phyloP scores from a whole-genome alignment of 106 monocot species.

The Dioscorea alata region DNA sequence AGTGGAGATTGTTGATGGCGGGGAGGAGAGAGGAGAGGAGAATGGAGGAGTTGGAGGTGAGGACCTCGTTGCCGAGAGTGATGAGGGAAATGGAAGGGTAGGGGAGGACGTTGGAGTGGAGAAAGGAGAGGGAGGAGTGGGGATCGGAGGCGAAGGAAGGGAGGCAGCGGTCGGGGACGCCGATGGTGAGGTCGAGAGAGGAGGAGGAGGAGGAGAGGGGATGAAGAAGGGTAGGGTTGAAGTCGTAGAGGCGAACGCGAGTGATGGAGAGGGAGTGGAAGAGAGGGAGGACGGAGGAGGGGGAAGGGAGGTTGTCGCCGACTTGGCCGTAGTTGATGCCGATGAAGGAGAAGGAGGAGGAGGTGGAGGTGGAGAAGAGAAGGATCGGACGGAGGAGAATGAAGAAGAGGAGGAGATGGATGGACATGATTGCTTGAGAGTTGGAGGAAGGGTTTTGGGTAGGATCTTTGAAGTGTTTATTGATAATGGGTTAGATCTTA shows the following conservation, averaged over 20 bases:
- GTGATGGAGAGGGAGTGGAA: background rate
- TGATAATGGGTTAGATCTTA: no score
- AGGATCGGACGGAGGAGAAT: background rate
- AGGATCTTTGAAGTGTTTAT: no score
- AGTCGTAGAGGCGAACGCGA: constrained; percentile 1
- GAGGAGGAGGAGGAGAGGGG: constrained; percentile 15
- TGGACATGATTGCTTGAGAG: background rate
- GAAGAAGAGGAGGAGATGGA: background rate
- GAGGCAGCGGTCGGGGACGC: constrained; percentile 22
- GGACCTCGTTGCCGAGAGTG: constrained; percentile 31
- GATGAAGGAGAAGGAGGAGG: background rate
- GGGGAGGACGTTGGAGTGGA: constrained; percentile 22
- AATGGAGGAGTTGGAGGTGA: constrained; percentile 14
- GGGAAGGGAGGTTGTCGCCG: constrained; percentile 5
- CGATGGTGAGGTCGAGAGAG: constrained; percentile 18
- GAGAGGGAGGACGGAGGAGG: background rate
- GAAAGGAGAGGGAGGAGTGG: constrained; percentile 9
- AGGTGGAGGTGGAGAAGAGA: background rate
- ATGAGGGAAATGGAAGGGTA: constrained; percentile 13
- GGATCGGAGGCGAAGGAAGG: background rate
- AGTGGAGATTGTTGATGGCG: constrained; percentile 11
- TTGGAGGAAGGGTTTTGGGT: no score
- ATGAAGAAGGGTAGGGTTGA: constrained; percentile 4
- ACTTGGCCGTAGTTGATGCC: constrained; percentile 16
- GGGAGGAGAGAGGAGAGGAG: constrained; percentile 15